A percentile compares a stretch with the other conserved stretches of the same genome.
Evolutionary conservation across 768 basidiomycete genomes (phyloP).

Genomic region (Favolaschia claudopus): DNA sequence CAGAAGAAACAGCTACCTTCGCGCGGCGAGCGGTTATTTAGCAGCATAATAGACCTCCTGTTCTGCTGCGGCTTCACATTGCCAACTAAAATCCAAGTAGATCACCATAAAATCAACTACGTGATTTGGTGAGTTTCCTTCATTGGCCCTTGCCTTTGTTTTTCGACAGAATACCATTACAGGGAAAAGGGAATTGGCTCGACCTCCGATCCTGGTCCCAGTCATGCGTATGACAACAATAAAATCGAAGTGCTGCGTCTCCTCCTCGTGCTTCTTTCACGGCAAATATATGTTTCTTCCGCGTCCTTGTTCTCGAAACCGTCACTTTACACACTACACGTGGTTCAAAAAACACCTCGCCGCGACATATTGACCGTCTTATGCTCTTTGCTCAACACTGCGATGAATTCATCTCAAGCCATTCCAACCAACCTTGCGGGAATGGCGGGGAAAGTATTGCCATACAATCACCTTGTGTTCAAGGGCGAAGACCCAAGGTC

Average conservation of each 20-base stretch:
- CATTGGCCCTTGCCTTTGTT: background rate
- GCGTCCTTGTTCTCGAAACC: conserved; percentile 73
- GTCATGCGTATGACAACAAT: conserved; percentile 73
- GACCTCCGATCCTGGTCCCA: conserved; percentile 73
- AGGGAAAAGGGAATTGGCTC: conserved; percentile 98
- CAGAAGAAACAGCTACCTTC: conserved; percentile 68
- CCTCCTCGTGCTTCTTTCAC: conserved; percentile 86
- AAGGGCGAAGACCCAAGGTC: conserved; percentile 86
- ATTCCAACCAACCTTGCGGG: conserved; percentile 64
- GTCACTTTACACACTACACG: conserved; percentile 78
- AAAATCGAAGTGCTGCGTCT: conserved; percentile 91
- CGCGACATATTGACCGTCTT: conserved; percentile 90
- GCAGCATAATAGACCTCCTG: conserved; percentile 81
- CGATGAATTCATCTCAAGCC: conserved; percentile 70
- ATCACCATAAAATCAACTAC: conserved; percentile 86
- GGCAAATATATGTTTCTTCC: conserved; percentile 86
- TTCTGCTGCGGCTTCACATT: conserved; percentile 96
- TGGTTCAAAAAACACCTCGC: conserved; percentile 78
- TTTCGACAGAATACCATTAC: conserved; percentile 12
- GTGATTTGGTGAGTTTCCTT: conserved; percentile 78
- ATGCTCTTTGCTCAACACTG: conserved; percentile 93
- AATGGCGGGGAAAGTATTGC: conserved; percentile 80
- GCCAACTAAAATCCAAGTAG: conserved; percentile 76
- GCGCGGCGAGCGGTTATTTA: conserved; percentile 81
- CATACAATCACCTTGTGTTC: conserved; percentile 90